Conservation (phyloP, 2,329 filamentous ascomycete genomes). For the Arthrinium puccinioides region DNA sequence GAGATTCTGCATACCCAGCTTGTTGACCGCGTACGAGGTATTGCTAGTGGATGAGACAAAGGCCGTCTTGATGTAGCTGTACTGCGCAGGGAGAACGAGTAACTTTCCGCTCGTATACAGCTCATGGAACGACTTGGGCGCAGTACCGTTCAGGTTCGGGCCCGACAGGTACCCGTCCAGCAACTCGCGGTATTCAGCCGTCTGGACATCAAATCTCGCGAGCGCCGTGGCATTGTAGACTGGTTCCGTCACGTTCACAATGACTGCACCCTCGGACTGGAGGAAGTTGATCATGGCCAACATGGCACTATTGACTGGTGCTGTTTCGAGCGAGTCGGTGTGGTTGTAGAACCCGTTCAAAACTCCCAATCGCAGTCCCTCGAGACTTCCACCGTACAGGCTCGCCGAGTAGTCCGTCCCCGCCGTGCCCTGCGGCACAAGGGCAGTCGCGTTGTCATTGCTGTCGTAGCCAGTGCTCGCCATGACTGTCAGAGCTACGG, state of each 20-base stretch:
- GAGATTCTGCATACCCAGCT: constrained; percentile 43
- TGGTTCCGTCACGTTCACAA: constrained; percentile 40
- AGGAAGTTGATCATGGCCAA: constrained; percentile 37
- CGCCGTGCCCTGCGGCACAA: constrained; percentile 18
- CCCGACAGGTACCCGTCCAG: constrained; percentile 49
- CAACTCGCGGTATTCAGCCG: constrained; percentile 49
- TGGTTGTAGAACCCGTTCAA: constrained; percentile 50
- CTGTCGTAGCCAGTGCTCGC: constrained; percentile 41
- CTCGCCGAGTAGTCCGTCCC: constrained; percentile 36
- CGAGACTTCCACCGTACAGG: constrained; percentile 20
- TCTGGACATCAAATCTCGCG: constrained; percentile 48
- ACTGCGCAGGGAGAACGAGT: constrained; percentile 52
- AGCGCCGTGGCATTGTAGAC: constrained; percentile 47
- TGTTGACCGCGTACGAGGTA: constrained; percentile 37
- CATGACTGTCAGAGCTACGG: constrained; percentile 44
- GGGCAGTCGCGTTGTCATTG: constrained; percentile 43
- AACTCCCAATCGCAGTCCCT: constrained; percentile 23
- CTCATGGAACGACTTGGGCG: constrained; percentile 36
- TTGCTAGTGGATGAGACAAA: constrained; percentile 44
- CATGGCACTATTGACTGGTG: constrained; percentile 49
- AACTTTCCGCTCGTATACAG: constrained; percentile 45
- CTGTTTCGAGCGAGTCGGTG: constrained; percentile 42
- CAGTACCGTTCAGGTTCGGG: constrained; percentile 30
- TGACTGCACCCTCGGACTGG: constrained; percentile 34
- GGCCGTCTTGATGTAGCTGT: constrained; percentile 43